Conservation (phyloP, 2,329 filamentous ascomycete species). For the Trichoderma hamatum region DNA sequence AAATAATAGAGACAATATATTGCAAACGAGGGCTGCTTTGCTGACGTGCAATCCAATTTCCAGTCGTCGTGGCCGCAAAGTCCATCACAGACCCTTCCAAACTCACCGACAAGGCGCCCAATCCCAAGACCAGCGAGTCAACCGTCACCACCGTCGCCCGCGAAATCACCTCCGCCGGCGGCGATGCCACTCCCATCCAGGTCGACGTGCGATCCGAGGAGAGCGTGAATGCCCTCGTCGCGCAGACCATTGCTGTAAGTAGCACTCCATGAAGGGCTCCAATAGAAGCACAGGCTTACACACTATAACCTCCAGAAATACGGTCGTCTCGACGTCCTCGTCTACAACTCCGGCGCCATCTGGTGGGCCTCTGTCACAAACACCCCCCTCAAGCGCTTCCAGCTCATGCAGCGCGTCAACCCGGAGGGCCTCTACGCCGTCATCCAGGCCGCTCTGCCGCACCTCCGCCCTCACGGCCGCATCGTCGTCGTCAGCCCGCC, state of each 20-base stretch:
- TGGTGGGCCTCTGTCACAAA: slow-evolving; percentile 78
- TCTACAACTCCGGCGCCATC: slow-evolving; percentile 86
- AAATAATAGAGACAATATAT: too few species aligned
- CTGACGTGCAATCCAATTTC: not conserved
- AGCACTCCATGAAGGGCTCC: too few species aligned
- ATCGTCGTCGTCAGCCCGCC: slow-evolving; percentile 81
- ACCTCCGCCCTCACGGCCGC: slow-evolving; percentile 62
- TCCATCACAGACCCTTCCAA: slow-evolving; percentile 65
- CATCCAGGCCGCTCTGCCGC: slow-evolving; percentile 69
- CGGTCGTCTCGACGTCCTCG: slow-evolving; percentile 68
- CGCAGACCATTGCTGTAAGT: slow-evolving; percentile 52
- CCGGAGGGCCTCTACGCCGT: slow-evolving; percentile 74
- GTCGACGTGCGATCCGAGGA: slow-evolving; percentile 71
- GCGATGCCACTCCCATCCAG: slow-evolving; percentile 64
- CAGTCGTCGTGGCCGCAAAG: slow-evolving; percentile 79
- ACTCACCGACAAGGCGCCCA: slow-evolving; percentile 62
- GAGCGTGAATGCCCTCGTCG: slow-evolving; percentile 63
- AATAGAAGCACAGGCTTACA: too few species aligned
- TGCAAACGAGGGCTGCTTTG: too few species aligned
- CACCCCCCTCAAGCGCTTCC: slow-evolving; percentile 76
- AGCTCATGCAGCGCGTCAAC: slow-evolving; percentile 76
- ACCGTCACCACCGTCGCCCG: slow-evolving; percentile 80
- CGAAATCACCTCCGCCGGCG: slow-evolving; percentile 69
- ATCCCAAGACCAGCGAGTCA: slow-evolving; percentile 73
- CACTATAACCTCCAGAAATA: slow-evolving; percentile 52